Conservation (phyloP, 2,329 filamentous ascomycete genomes). For the Plenodomus biglobosus region DNA sequence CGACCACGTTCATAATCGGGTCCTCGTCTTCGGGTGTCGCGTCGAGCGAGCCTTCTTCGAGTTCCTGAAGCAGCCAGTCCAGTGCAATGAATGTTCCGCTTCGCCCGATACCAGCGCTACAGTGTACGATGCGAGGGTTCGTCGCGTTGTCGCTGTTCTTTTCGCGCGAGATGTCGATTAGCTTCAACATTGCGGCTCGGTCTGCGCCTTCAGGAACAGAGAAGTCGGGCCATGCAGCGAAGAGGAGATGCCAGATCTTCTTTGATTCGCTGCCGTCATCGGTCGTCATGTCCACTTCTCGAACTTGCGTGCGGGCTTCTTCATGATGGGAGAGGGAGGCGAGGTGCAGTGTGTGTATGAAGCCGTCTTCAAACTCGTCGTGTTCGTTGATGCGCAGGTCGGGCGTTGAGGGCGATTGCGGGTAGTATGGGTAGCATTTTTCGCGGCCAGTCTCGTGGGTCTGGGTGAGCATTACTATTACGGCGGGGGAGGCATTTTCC, state of each 20-base stretch:
- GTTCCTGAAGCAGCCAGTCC: constrained; percentile 84
- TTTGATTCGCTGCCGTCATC: constrained; percentile 57
- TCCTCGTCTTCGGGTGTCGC: constrained; percentile 57
- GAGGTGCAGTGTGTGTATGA: constrained; percentile 69
- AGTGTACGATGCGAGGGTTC: constrained; percentile 72
- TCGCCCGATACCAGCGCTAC: constrained; percentile 87
- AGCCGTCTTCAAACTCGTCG: constrained; percentile 65
- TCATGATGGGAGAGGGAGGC: constrained; percentile 57
- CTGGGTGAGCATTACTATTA: constrained; percentile 93
- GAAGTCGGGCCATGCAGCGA: constrained; percentile 88
- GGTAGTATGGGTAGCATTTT: constrained; percentile 91
- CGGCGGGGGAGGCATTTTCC: constrained; percentile 67
- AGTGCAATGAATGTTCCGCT: constrained; percentile 95
- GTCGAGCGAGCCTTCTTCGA: constrained; percentile 71
- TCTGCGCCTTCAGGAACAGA: constrained; percentile 73
- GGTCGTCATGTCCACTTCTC: constrained; percentile 63
- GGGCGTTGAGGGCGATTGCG: constrained; percentile 48
- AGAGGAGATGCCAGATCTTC: constrained; percentile 80
- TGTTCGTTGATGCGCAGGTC: constrained; percentile 60
- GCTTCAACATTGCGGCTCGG: constrained; percentile 65
- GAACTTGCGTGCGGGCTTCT: constrained; percentile 65
- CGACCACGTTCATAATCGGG: constrained; percentile 76
- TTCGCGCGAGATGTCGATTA: constrained; percentile 67
- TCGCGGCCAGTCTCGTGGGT: constrained; percentile 75
- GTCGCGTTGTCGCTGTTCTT: constrained; percentile 51